Base-by-base conservation (phyloP, 192 early-diverging fungal species). In the Coemansia furcata region DNA sequence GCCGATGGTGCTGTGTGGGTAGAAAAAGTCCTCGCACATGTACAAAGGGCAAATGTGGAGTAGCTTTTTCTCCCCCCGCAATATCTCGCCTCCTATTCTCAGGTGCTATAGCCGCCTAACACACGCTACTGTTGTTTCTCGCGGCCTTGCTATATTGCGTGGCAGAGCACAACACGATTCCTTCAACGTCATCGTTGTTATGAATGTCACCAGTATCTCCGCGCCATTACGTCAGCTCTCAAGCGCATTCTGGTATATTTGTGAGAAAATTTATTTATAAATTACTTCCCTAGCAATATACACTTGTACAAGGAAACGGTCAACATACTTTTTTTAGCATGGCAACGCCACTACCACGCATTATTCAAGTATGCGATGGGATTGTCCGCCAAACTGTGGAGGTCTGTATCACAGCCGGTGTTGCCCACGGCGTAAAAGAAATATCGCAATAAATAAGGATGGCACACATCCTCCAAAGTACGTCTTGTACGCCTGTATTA, bases 241-340 rank as follows among this genome's bases (percentile, higher is more conserved):
- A 49, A 49, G 46, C 46, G 19, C 6, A 10, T 33, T 32, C 33
- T 6, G 30, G 29, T 5, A 33, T 57, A 57, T 33, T 33, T 57
- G 54, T 57, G 54, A 57, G 54, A 57, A 57, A 3, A 32, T 57
- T 33, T 57, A 6, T 30, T 29, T 17, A 17, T 29, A 32, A 33
- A 57, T 57, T 57, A 19, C 54, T 57, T 57, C 32, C 54, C 54
- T 30, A 57, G 32, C 12, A 57, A 57, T 57, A 21, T 57, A 33
- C 54, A 57, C 32, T 33, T 15, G 30, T 32, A 17, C 54, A 17
- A 57, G 12, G 10, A 49, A 46, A 46, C 2, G 46, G 46, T 19
- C 29, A 54, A 30, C 26, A 54, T 5, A 26, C 23, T 26, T 26
- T 26, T 26, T 11, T 54, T 14, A 6, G 11, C 26, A 30, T 4